Conservation (phyloP, 345 rosid species). For the Gossypium turneri region DNA sequence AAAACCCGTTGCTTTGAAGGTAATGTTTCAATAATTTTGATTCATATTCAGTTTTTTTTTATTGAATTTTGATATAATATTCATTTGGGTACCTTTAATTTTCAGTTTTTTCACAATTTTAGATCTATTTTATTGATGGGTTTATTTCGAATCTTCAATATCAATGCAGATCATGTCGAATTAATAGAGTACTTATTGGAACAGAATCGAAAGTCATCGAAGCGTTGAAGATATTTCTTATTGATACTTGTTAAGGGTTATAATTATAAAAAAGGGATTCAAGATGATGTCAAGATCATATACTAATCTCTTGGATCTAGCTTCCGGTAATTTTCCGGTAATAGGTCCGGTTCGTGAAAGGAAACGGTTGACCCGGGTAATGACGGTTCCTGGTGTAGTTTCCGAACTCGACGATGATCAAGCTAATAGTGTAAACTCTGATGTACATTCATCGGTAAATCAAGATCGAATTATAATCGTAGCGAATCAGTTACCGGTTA, state of each 20-base stretch:
- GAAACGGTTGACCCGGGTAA: constrained; percentile 60
- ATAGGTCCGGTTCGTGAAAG: constrained; percentile 52
- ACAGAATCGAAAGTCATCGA: not conserved
- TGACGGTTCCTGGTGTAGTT: constrained; percentile 76
- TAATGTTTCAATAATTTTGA: not conserved
- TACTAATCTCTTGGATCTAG: constrained; percentile 79
- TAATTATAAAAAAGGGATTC: constrained; percentile 8
- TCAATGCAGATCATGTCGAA: constrained; percentile 41
- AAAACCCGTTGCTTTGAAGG: constrained; percentile 17
- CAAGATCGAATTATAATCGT: constrained; percentile 70
- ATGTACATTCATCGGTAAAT: constrained; percentile 52
- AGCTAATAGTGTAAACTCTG: constrained; percentile 61
- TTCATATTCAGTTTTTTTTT: not conserved
- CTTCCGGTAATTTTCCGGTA: constrained; percentile 67
- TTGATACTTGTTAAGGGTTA: constrained; percentile 18
- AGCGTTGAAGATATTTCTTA: constrained; percentile 26
- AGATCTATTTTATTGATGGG: constrained; percentile 22
- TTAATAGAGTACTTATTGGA: constrained; percentile 12
- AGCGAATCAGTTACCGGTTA: constrained; percentile 65
- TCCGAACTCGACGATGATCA: constrained; percentile 78
- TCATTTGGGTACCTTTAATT: not conserved
- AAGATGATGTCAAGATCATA: constrained; percentile 70
- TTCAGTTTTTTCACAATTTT: not conserved
- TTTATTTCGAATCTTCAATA: constrained; percentile 13
- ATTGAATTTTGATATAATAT: constrained; percentile 3